Evolutionary conservation across 1,284 basidiomycete species (phyloP).

Genomic region (Ceratorhiza oryzae-sativae): DNA sequence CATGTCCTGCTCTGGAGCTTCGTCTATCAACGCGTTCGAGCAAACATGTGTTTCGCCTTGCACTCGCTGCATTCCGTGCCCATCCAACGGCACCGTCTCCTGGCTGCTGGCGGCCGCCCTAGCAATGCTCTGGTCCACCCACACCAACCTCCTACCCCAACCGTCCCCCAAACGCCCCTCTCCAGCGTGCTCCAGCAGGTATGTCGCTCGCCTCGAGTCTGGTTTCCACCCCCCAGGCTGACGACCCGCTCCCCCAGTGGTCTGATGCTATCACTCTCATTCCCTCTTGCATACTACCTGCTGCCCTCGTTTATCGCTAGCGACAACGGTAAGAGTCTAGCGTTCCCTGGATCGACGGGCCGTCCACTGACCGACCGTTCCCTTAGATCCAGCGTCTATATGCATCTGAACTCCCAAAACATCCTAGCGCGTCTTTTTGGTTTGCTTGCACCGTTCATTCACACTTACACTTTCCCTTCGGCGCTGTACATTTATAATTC

Average conservation of each 20-base stretch:
- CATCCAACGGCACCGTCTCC: slow-evolving; percentile 17
- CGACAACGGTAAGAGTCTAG: slow-evolving; percentile 2
- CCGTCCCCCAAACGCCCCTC: not conserved
- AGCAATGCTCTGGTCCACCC: slow-evolving; percentile 14
- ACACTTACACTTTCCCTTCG: slow-evolving; percentile 19
- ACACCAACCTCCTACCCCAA: not conserved
- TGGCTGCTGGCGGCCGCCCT: slow-evolving; percentile 35
- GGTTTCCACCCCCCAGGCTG: not conserved
- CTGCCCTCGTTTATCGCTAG: slow-evolving; percentile 9
- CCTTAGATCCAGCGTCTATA: slow-evolving; percentile 14
- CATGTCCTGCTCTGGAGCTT: slow-evolving; percentile 26
- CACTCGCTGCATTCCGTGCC: not conserved
- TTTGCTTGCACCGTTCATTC: slow-evolving; percentile 3
- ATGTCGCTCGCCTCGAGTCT: not conserved
- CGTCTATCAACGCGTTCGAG: slow-evolving; percentile 24
- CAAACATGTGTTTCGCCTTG: not conserved
- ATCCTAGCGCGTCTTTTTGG: not conserved
- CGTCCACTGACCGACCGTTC: not conserved
- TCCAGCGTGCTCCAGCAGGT: slow-evolving; percentile 20
- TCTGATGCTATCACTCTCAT: slow-evolving; percentile 23
- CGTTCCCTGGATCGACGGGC: not conserved
- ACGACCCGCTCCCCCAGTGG: slow-evolving; percentile 1
- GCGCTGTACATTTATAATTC: slow-evolving; percentile 9
- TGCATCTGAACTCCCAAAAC: slow-evolving; percentile 23
- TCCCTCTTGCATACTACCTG: slow-evolving; percentile 17